Base-by-base conservation (phyloP, 1,139 yeast species). In the Debaryomyces sp. region DNA sequence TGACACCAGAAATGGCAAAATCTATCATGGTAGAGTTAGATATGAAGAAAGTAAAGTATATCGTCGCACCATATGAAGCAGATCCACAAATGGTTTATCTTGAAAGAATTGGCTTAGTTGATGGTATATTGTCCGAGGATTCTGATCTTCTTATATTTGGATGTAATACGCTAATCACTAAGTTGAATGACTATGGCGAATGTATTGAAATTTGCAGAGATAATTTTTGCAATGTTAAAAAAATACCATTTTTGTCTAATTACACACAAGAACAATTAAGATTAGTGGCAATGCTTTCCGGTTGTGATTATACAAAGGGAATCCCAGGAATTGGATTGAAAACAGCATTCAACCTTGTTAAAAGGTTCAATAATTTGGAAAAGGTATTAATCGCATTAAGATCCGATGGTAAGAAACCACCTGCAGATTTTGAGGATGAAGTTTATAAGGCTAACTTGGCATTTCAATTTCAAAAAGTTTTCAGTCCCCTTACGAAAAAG, bases 41-140 rank as follows among this genome's bases (percentile, higher is more conserved):
- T 56, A 60, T 64, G n/a, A 73, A 78, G 44, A 67, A 70, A 1
- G 82, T 95, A 42, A 78, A 77, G 53, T 94, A 82, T 59, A 81
- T 94, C 15, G 99, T 95, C 8, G 99, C 99, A 0, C 99, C 99
- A 0, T 95, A 91, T 63, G 99, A 95, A 68, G 99, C 99, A 0
- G 99, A 95, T 64, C 89, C 99, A 0, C 99, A 95, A 64, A 82
- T 95, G 87, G 98, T 94, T 6, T 90, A 86, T 59, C 74, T 95
- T 44, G 99, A 94, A 63, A 82, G 82, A 50, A 57, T 71, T 0
- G 95, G 95, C 0, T 49, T 81, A 1, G 95, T 91, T 8, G 87
- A 90, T 54, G 99, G 95, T 0, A 88, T 95, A 7, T 75, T 95
- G 9, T 87, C 96, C 35, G 99, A 95, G 62, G 99, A 95, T 63